Evolutionary conservation across 2,329 filamentous ascomycete genomes (phyloP).

Genomic region (Claviceps humidiphila): DNA sequence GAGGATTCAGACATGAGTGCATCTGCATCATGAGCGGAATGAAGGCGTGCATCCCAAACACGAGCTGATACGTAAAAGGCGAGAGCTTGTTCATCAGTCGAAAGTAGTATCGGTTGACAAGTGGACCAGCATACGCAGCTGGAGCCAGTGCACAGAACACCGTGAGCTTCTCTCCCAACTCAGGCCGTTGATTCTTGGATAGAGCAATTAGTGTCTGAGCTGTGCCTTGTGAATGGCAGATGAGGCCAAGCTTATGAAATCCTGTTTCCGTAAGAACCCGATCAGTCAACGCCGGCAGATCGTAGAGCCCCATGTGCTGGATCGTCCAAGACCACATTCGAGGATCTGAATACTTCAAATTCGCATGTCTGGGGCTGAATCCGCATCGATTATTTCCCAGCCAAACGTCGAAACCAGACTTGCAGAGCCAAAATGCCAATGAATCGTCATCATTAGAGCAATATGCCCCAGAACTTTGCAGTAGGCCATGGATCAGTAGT

Average conservation of each 20-base stretch:
- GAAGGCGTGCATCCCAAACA: constrained; percentile 88
- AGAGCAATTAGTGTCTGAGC: constrained; percentile 79
- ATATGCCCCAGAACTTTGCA: constrained; percentile 80
- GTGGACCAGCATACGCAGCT: constrained; percentile 74
- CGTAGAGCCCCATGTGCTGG: constrained; percentile 81
- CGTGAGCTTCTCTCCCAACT: constrained; percentile 67
- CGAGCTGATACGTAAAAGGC: constrained; percentile 59
- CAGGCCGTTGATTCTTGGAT: constrained; percentile 79
- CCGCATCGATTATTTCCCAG: constrained; percentile 88
- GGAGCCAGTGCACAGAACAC: constrained; percentile 88
- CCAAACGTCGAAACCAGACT: constrained; percentile 90
- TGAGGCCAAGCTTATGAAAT: constrained; percentile 68
- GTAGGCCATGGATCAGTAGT: constrained; percentile 72
- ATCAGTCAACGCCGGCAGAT: constrained; percentile 68
- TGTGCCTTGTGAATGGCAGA: constrained; percentile 85
- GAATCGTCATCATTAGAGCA: constrained; percentile 84
- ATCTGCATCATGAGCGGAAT: constrained; percentile 89
- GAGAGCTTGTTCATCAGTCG: constrained; percentile 79
- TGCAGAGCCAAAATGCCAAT: constrained; percentile 82
- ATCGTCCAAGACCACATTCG: constrained; percentile 98
- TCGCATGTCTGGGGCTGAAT: constrained; percentile 61
- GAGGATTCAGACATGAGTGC: constrained; percentile 51
- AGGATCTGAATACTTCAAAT: constrained; percentile 61
- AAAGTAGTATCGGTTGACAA: constrained; percentile 81
- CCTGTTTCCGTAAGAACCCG: constrained; percentile 71